Percentiles rank a stretch among this genome's conserved stretches.
These are phyloP conservation scores for Aureobasidium lini DNA, from an alignment of 2,329 filamentous ascomycete species.

Conservation along the genomic window DNA sequence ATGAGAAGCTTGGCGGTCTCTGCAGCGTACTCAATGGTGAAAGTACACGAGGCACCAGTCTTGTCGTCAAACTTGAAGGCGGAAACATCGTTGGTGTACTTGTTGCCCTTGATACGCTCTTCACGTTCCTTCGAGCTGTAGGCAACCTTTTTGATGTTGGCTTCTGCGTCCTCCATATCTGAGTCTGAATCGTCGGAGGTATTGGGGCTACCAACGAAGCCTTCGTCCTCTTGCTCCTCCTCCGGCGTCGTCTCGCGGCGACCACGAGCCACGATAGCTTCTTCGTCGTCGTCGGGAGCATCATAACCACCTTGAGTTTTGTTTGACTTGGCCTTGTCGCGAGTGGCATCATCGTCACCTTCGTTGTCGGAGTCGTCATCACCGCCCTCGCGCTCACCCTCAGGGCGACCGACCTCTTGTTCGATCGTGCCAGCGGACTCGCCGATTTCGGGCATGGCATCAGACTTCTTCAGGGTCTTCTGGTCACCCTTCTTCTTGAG, in stretches of 20 bases:
- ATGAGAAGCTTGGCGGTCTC: slow-evolving; percentile 84
- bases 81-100: slow-evolving; percentile 56
- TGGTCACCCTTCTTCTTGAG: slow-evolving; percentile 67
- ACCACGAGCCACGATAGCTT: slow-evolving; percentile 62
- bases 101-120: slow-evolving; percentile 54
- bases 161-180: slow-evolving; percentile 32
- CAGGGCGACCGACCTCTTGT: slow-evolving; percentile 37
- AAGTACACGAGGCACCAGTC: slow-evolving; percentile 65
- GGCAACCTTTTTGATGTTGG: slow-evolving; percentile 21
- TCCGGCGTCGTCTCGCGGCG: slow-evolving; percentile 52
- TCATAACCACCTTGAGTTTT: slow-evolving; percentile 79
- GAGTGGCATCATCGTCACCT: slow-evolving; percentile 50
- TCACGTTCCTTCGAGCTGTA: slow-evolving; percentile 48
- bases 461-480: slow-evolving; percentile 50
- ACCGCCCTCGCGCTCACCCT: slow-evolving; percentile 43
- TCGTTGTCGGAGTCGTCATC: slow-evolving; percentile 63
- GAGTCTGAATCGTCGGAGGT: slow-evolving; percentile 29
- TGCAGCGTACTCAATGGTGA: slow-evolving; percentile 76
- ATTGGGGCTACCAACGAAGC: slow-evolving; percentile 44
- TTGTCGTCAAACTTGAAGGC: slow-evolving; percentile 73
- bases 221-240: slow-evolving; percentile 55
- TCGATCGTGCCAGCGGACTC: slow-evolving; percentile 51
- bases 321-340: slow-evolving; percentile 66
- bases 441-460: slow-evolving; percentile 71
- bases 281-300: slow-evolving; percentile 86